Conservation (phyloP, 805 yeast species). For the Naumovozyma baii region DNA sequence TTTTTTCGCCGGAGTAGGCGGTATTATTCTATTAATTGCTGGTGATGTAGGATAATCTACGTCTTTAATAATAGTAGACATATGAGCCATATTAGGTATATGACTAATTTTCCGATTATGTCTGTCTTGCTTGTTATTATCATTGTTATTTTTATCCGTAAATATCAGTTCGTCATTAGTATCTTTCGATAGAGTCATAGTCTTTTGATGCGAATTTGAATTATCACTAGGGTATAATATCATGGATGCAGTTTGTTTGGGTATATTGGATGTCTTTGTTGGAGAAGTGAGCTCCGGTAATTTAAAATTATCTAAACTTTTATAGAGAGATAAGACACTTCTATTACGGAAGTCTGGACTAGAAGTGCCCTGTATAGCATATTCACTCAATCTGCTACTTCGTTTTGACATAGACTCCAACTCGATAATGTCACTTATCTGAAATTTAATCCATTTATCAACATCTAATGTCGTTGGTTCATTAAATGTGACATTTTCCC, state of each 20-base stretch:
- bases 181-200: background rate
- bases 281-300: conserved; percentile 8
- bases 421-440: conserved; percentile 18
- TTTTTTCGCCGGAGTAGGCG: conserved; percentile 61
- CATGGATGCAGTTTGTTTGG: conserved; percentile 23
- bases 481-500: conserved; percentile 21
- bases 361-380: conserved; percentile 24
- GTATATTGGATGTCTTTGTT: conserved; percentile 3
- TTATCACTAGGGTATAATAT: conserved; percentile 24
- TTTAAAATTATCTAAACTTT: conserved; percentile 15
- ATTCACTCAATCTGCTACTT: conserved; percentile 22
- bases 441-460: conserved; percentile 18
- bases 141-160: background rate
- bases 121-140: background rate
- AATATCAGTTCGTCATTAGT: background rate
- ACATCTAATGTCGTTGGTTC: conserved; percentile 11
- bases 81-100: conserved; percentile 14
- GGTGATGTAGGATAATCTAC: conserved; percentile 39
- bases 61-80: conserved; percentile 22
- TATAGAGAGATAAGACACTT: conserved; percentile 24
- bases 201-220: conserved; percentile 7
- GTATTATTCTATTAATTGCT: conserved; percentile 38
- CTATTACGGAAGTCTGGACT: conserved; percentile 27
- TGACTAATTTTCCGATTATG: conserved; percentile 6
- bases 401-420: conserved; percentile 11